Percentiles rank a stretch among this genome's conserved stretches.
Evolutionary conservation across 2,329 filamentous ascomycete genomes (phyloP).

Genomic region (Venturia pyrina): DNA sequence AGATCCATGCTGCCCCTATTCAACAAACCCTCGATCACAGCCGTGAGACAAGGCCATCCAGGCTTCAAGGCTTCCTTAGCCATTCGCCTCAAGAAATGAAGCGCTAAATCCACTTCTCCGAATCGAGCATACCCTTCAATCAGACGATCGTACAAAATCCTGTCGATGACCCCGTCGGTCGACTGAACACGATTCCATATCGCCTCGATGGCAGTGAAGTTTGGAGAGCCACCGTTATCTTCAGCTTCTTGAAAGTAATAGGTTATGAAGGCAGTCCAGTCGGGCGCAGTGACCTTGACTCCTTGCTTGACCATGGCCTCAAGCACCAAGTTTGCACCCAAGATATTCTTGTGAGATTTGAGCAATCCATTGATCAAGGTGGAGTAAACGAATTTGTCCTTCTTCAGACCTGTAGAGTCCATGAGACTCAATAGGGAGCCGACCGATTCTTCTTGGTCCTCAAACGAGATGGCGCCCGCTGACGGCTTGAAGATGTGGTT

Average conservation of each 20-base stretch:
- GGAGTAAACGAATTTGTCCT: constrained; percentile 47
- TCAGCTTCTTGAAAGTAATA: constrained; percentile 50
- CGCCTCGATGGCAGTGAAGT: constrained; percentile 48
- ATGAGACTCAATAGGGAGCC: constrained; percentile 37
- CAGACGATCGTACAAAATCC: constrained; percentile 58
- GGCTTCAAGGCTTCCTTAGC: constrained; percentile 30
- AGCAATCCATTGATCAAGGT: constrained; percentile 60
- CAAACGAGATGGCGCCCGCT: constrained; percentile 25
- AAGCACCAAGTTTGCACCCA: constrained; percentile 51
- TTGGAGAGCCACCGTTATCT: constrained; percentile 27
- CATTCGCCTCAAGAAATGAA: constrained; percentile 32
- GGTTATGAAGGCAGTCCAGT: constrained; percentile 65
- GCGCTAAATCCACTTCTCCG: constrained; percentile 39
- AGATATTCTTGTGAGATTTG: constrained; percentile 33
- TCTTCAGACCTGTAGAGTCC: not conserved
- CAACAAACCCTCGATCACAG: constrained; percentile 29
- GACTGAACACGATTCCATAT: constrained; percentile 42
- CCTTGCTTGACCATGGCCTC: constrained; percentile 48
- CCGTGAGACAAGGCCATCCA: constrained; percentile 31
- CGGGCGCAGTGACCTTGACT: constrained; percentile 49
- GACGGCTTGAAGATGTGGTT: constrained; percentile 42
- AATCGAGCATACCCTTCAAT: constrained; percentile 55
- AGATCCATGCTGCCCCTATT: constrained; percentile 26
- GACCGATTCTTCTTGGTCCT: constrained; percentile 44
- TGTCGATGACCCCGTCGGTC: constrained; percentile 33